These are phyloP conservation scores for Aspergillus udagawae DNA, from an alignment of 2,329 filamentous ascomycete genomes.

Conservation along the genomic window DNA sequence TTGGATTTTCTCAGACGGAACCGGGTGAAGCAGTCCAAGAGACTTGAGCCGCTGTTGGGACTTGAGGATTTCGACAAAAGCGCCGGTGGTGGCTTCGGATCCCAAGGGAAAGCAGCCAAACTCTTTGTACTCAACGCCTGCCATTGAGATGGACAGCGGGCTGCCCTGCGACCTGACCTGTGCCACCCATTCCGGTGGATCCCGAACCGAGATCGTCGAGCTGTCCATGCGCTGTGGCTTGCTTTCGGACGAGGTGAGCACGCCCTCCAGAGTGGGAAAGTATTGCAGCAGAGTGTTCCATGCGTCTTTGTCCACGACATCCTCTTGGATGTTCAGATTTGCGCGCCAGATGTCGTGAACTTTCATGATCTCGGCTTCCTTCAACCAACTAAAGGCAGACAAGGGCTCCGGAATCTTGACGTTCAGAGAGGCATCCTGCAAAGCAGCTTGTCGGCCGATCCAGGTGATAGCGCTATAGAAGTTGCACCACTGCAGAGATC, in stretches of 20 bases:
- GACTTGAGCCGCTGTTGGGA: conserved; percentile 42
- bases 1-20: conserved; percentile 32
- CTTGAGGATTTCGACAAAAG: conserved; percentile 44
- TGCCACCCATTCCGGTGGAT: conserved; percentile 31
- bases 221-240: conserved; percentile 4
- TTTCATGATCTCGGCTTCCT: conserved; percentile 43
- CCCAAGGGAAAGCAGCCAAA: conserved; percentile 48
- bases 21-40: conserved; percentile 39
- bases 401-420: conserved; percentile 36
- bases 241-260: conserved; percentile 24
- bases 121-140: conserved; percentile 34
- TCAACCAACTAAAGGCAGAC: conserved; percentile 46
- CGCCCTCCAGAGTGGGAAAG: conserved; percentile 23
- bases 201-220: conserved; percentile 15
- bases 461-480: conserved; percentile 46
- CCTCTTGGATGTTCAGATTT: conserved; percentile 22
- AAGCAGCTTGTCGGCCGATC: conserved; percentile 38
- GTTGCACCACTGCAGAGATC: conserved; percentile 45
- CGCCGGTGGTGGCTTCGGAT: conserved; percentile 36
- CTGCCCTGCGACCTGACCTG: conserved; percentile 30
- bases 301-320: conserved; percentile 13
- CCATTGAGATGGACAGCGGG: conserved; percentile 36
- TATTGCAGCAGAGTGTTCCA: conserved; percentile 25
- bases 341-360: conserved; percentile 41
- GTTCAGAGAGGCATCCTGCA: conserved; percentile 34